Evolutionary conservation across 2,329 filamentous ascomycete genomes (phyloP).

Genomic region (Penicillium digitatum): DNA sequence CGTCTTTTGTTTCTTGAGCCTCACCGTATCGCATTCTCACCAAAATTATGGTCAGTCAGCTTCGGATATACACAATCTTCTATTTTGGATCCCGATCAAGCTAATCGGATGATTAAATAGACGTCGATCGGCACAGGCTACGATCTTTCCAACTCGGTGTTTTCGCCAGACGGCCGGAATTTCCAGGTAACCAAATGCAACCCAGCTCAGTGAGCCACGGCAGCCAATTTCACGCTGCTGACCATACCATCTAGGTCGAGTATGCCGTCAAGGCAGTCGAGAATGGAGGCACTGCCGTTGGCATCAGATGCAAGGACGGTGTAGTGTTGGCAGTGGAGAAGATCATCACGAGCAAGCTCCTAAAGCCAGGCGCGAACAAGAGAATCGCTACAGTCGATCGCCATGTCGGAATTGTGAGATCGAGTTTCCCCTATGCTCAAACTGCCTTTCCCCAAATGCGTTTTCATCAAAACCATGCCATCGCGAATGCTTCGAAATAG

Average conservation of each 20-base stretch:
- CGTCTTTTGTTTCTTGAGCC: slow-evolving; percentile 7
- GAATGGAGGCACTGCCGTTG: slow-evolving; percentile 92
- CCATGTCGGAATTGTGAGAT: slow-evolving; percentile 82
- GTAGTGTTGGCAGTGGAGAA: slow-evolving; percentile 96
- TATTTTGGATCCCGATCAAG: not conserved
- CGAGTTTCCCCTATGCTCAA: not conserved
- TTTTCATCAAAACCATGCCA: not conserved
- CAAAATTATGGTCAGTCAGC: slow-evolving; percentile 18
- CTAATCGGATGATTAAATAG: slow-evolving; percentile 47
- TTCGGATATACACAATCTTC: not conserved
- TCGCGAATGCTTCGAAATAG: not conserved
- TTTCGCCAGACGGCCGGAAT: slow-evolving; percentile 97
- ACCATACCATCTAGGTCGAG: slow-evolving; percentile 59
- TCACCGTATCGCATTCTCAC: slow-evolving; percentile 7
- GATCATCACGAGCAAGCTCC: slow-evolving; percentile 88
- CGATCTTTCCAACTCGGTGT: slow-evolving; percentile 99
- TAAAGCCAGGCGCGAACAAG: slow-evolving; percentile 95
- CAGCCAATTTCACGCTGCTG: slow-evolving; percentile 7
- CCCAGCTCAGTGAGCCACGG: not conserved
- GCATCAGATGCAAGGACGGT: slow-evolving; percentile 95
- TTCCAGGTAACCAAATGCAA: slow-evolving; percentile 66
- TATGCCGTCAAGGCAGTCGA: slow-evolving; percentile 98
- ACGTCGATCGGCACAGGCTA: slow-evolving; percentile 99
- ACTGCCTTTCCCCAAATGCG: too few relatives aligned
- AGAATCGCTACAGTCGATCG: slow-evolving; percentile 91